Evolutionary conservation across 2,329 filamentous ascomycete genomes (phyloP), one percentile per base, ranked within the genome.

Genomic region (Xylaria sp.): DNA sequence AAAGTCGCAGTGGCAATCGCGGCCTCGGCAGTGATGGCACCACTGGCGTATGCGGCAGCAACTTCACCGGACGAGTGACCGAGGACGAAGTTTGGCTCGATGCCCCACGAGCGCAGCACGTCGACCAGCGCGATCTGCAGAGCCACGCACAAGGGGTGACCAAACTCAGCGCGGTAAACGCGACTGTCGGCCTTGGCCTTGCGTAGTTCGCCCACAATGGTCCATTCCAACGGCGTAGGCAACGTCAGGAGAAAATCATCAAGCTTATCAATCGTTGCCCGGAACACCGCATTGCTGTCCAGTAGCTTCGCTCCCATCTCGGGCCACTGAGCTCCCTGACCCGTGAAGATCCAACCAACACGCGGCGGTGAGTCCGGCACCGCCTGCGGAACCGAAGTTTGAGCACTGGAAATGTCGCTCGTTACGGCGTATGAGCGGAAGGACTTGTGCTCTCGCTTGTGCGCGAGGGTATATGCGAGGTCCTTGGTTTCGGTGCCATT

Each of bases 61-160:
- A 80, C 78, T 57, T 82, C 70, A 30, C 74, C 67, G 11, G 73
- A 68, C 11, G 71, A 66, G 13, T 79, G 79, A 5, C 75, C 67
- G 0, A 73, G 55, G 42, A 77, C 73, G 8, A 71, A 65, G 2
- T 67, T 67, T 3, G 69, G 66, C 2, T 65, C 67, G 37, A 78
- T 62, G 49, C 73, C 64, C 57, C 69, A 66, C n/a, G 73, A 68
- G n/a, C 71, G 70, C 47, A 75, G 71, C 16, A 73, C 66, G 37
- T 76, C 73, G 53, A 79, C 76, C 57, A 75, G 73, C 44, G 69
- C 68, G 39, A 76, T 66, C 63, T 80, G 76, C 55, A 78, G 63
- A 19, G 74, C 77, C 63, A 79, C 80, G 70, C 76, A 76, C 55
- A 78, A 49, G 19, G 16, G 35, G 13, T 35, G 54, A 4, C n/a